These are phyloP conservation scores for Dactylellina sp. DNA, from an alignment of 2,329 filamentous ascomycete genomes.

Conservation along the genomic window DNA sequence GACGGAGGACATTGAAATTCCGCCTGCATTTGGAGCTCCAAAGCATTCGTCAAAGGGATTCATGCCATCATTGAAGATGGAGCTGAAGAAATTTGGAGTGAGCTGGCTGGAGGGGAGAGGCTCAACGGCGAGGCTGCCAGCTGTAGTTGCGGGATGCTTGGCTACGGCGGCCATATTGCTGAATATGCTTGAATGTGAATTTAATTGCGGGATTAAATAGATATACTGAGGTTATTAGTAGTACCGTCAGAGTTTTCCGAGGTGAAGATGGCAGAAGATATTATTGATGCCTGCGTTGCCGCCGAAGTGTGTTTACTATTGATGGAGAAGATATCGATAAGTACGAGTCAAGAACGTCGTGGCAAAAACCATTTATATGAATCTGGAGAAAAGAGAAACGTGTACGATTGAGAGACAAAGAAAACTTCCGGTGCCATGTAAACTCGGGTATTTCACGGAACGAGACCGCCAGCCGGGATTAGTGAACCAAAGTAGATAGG, in stretches of 20 bases:
- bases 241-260: not conserved
- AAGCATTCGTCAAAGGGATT: slow-evolving; percentile 56
- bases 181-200: not conserved
- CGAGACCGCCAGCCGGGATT: slow-evolving; percentile 40
- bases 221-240: not conserved
- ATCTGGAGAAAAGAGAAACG: not conserved
- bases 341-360: no score
- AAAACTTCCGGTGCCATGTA: slow-evolving; percentile 24
- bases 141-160: slow-evolving; percentile 41
- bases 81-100: slow-evolving; percentile 56
- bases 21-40: slow-evolving; percentile 22
- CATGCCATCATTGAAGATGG: slow-evolving; percentile 57
- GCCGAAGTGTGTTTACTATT: no score
- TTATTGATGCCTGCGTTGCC: not conserved
- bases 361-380: no score
- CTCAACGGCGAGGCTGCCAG: slow-evolving; percentile 27
- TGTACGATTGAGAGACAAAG: slow-evolving; percentile 9
- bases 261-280: not conserved
- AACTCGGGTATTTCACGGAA: slow-evolving; percentile 54
- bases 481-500: slow-evolving; percentile 46
- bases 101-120: slow-evolving; percentile 49
- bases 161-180: slow-evolving; percentile 50
- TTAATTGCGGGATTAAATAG: slow-evolving; percentile 13
- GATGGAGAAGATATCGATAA: no score
- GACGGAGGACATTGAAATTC: slow-evolving; percentile 25